These are phyloP conservation scores for Phytophthora hibernalis DNA, from an alignment of 352 stramenopile species.

Conservation along the genomic window DNA sequence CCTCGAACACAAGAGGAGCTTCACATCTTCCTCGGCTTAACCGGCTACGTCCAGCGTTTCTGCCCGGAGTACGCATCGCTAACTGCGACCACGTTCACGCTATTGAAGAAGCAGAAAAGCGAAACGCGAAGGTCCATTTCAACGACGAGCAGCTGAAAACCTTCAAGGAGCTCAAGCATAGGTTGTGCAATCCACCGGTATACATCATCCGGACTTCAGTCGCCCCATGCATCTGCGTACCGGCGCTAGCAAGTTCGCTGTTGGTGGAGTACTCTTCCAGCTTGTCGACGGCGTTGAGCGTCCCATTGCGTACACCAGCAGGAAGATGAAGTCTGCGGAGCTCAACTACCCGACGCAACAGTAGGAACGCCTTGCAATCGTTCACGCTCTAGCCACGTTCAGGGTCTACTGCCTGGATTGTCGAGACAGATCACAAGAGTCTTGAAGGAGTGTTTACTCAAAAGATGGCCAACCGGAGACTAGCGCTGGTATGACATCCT, in stretches of 20 bases:
- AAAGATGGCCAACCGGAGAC: slow-evolving; percentile 13
- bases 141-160: slow-evolving; percentile 2
- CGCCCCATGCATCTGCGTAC: background rate
- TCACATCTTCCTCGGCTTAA: slow-evolving; percentile 7
- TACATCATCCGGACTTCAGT: background rate
- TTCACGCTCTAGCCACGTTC: background rate
- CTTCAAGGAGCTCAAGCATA: background rate
- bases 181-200: slow-evolving; percentile 8
- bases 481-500: slow-evolving; percentile 19
- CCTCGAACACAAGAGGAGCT: slow-evolving; percentile 5
- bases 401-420: slow-evolving; percentile 5
- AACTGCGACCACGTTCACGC: background rate
- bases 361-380: slow-evolving; percentile 14
- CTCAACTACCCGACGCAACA: slow-evolving; percentile 9
- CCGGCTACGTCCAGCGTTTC: slow-evolving; percentile 8
- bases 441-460: slow-evolving; percentile 13
- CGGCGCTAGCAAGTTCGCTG: slow-evolving; percentile 6
- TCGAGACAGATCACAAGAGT: slow-evolving; percentile 23
- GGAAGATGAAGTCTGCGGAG: slow-evolving; percentile 5
- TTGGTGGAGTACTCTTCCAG: background rate
- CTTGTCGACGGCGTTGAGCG: slow-evolving; percentile 4
- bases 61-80: background rate
- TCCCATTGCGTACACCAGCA: slow-evolving; percentile 2
- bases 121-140: slow-evolving; percentile 6
- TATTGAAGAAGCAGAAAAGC: background rate